Base-by-base conservation (phyloP, 1,139 yeast species). In the Pichia sp. region DNA sequence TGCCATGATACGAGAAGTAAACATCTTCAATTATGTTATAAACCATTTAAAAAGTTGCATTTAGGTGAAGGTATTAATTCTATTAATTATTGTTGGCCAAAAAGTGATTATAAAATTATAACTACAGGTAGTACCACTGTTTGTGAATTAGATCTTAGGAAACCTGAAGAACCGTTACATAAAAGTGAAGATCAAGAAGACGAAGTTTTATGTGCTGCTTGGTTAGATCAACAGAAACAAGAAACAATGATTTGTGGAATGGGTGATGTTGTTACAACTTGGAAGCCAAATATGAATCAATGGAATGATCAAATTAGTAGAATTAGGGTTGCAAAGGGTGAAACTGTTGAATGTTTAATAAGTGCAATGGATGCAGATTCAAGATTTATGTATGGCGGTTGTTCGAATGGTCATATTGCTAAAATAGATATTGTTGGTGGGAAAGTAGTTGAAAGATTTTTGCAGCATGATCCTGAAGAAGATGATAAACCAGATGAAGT, bases 131-230 rank as follows among this genome's bases (percentile, higher is more conserved):
- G 92, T 11, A 86, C 96, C 2, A 85, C 94, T 0, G 71, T 92
- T 43, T 76, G 88, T 0, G 86, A 84, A 52, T 74, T 90, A 58
- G 97, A 92, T 64, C 73, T 85, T 4, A 72, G 96, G 47, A 86
- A 86, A 11, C 52, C 57, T 3, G 58, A 52, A 25, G 56, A 56
- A n/a, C 69, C 81, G 0, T 61, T 79, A 4, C 70, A 78, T 1
- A 81, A 79, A 51, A 78, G 85, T 35, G 97, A 89, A 56, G 92
- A 89, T 61, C 98, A 92, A 67, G 96, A 86, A 56, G 97, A 92
- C 61, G 98, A 92, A 63, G 70, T 92, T 34, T 67, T 90, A 45
- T 75, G 92, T 44, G 85, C 89, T 64, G 73, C 87, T 44, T 83
- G 77, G 67, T 76, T 83, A 0, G 86, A 83, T 54, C 79, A 76